Evolutionary conservation across 129 eudicot species (phyloP).

Genomic region (Tagetes patula): DNA sequence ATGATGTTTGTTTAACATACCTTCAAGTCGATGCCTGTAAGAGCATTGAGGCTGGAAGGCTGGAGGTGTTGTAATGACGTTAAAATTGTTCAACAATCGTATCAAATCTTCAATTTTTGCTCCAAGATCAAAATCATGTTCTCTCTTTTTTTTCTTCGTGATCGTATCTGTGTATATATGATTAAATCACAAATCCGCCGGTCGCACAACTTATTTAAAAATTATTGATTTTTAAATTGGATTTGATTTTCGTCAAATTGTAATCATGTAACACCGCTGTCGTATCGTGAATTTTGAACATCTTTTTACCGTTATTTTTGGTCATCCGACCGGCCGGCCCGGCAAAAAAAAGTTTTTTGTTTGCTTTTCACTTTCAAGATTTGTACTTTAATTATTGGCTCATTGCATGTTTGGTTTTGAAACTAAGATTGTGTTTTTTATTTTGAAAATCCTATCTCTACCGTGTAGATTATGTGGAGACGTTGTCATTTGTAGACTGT

Average conservation of each 20-base stretch:
- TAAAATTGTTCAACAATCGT: slow-evolving; percentile 39
- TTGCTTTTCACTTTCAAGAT: slow-evolving; percentile 12
- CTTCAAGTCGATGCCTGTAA: slow-evolving; percentile 67
- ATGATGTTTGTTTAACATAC: slow-evolving; percentile 14
- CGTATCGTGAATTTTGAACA: background rate
- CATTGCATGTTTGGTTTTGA: background rate
- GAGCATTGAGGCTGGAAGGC: slow-evolving; percentile 76
- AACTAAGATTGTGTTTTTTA: too few relatives aligned
- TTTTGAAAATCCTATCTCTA: too few relatives aligned
- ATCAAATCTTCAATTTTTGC: slow-evolving; percentile 43
- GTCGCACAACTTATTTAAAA: slow-evolving; percentile 22
- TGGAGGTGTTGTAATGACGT: slow-evolving; percentile 41
- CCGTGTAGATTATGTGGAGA: too few relatives aligned
- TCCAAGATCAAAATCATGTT: slow-evolving; percentile 21
- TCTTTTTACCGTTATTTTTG: slow-evolving; percentile 32
- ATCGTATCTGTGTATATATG: slow-evolving; percentile 35
- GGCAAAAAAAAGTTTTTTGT: background rate
- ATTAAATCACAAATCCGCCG: slow-evolving; percentile 35
- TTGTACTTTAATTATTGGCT: background rate
- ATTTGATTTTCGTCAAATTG: slow-evolving; percentile 11
- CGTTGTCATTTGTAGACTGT: too few relatives aligned
- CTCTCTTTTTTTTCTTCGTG: slow-evolving; percentile 27
- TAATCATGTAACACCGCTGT: slow-evolving; percentile 16
- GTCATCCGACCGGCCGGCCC: slow-evolving; percentile 24
- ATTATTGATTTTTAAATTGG: slow-evolving; percentile 22